Conservation (phyloP, 2,329 filamentous ascomycete species). For the Hypoxylon sp. region DNA sequence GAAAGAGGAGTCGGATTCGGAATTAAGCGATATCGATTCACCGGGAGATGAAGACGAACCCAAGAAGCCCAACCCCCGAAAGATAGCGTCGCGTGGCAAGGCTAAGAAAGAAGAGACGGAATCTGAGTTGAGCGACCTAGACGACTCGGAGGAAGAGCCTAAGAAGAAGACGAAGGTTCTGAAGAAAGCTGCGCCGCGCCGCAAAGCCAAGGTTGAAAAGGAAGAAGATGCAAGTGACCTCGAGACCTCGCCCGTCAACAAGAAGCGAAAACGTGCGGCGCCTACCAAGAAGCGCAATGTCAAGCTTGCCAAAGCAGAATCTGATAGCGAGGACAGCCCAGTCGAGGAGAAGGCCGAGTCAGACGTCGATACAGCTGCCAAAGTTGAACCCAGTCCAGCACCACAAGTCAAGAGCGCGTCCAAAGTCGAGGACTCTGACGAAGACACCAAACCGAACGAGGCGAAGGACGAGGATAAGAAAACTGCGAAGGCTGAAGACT, state of each 20-base stretch:
- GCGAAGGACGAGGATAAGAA: conserved; percentile 33
- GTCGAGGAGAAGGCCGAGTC: conserved; percentile 25
- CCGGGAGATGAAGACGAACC: conserved; percentile 41
- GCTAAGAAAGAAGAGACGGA: conserved; percentile 34
- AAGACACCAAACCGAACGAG: conserved; percentile 52
- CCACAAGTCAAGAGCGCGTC: conserved; percentile 29
- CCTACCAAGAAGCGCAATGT: conserved; percentile 32
- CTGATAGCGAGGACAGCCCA: conserved; percentile 39
- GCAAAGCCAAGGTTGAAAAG: conserved; percentile 45
- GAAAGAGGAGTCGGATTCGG: conserved; percentile 39
- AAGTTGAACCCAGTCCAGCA: conserved; percentile 8
- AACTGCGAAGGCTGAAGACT: conserved; percentile 37
- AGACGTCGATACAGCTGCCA: conserved; percentile 3
- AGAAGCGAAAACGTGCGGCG: conserved; percentile 41
- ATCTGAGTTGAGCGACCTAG: conserved; percentile 37
- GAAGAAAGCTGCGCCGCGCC: conserved; percentile 38
- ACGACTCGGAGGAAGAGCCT: conserved; percentile 43
- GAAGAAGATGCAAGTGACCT: conserved; percentile 45
- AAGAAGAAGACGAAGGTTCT: conserved; percentile 39
- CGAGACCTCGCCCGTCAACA: conserved; percentile 24
- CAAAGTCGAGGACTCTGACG: conserved; percentile 47
- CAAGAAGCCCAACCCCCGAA: conserved; percentile 29
- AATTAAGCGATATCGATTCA: conserved; percentile 39
- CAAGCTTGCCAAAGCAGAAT: conserved; percentile 41
- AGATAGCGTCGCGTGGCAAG: conserved; percentile 24